phyloP scores from a whole-genome alignment of 345 rosid species.

The Jatropha curcas region DNA sequence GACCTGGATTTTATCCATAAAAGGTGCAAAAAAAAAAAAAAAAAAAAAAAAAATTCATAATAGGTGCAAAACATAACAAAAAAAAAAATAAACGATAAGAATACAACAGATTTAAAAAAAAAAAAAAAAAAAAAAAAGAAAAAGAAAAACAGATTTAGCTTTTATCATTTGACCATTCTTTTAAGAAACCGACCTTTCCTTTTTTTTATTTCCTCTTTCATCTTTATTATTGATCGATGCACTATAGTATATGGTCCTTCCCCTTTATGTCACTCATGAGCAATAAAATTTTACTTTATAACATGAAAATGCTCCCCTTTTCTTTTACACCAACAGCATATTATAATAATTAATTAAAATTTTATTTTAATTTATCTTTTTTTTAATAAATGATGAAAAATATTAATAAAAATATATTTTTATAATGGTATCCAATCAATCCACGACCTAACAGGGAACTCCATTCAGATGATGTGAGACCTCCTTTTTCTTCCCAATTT shows the following conservation, averaged over 20 bases:
- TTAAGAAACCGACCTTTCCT: slow-evolving; percentile 13
- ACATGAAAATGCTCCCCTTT: not conserved
- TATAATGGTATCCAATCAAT: not conserved
- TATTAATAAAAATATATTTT: too few species aligned
- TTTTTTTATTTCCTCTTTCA: not conserved
- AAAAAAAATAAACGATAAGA: not conserved
- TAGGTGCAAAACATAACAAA: too few species aligned
- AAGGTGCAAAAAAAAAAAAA: not conserved
- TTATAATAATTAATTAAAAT: too few species aligned
- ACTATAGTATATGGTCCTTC: not conserved
- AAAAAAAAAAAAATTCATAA: not conserved
- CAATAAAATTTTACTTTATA: not conserved
- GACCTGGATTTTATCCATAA: slow-evolving; percentile 1
- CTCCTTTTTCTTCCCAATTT: not conserved
- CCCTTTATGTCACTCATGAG: slow-evolving; percentile 12
- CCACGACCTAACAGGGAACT: not conserved
- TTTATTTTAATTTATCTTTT: too few species aligned
- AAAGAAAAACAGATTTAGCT: not conserved
- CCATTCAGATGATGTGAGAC: not conserved
- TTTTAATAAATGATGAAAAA: too few species aligned
- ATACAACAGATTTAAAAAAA: not conserved
- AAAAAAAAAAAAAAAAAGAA: not conserved
- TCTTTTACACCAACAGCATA: not conserved
- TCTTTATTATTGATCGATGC: not conserved
- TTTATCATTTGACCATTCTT: slow-evolving; percentile 15